phyloP scores from a whole-genome alignment of 208 protist species.

The Acanthamoeba quina region DNA sequence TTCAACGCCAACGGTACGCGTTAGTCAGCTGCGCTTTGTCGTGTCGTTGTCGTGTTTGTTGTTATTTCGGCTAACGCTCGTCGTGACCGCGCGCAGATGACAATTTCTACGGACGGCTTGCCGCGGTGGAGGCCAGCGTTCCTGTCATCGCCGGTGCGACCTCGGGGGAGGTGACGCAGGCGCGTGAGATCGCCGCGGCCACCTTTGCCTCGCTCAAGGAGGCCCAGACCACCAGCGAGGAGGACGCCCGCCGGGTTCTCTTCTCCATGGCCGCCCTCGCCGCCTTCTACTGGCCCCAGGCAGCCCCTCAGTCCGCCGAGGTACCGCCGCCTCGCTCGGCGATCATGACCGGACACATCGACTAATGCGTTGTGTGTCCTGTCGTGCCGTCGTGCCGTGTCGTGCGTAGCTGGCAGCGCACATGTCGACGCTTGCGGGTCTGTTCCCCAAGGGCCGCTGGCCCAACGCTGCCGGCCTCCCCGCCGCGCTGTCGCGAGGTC shows the following conservation, averaged over 20 bases:
- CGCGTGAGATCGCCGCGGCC: constrained; percentile 19
- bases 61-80: not conserved
- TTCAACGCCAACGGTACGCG: not conserved
- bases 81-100: not conserved
- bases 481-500: constrained; percentile 3
- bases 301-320: not conserved
- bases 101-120: not conserved
- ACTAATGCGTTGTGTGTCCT: not conserved
- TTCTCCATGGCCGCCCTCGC: constrained; percentile 19
- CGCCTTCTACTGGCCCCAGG: constrained; percentile 33
- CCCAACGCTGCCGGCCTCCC: constrained; percentile 4
- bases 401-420: not conserved
- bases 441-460: constrained; percentile 59
- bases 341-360: not conserved
- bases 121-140: not conserved
- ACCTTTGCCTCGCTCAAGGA: constrained; percentile 52
- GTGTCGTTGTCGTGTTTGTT: not conserved
- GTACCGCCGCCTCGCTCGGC: not conserved
- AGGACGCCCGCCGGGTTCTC: constrained; percentile 8
- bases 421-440: not conserved
- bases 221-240: constrained; percentile 1
- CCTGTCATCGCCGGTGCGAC: not conserved
- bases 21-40: no score
- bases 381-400: not conserved
- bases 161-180: not conserved